Evolutionary conservation across 2,329 filamentous ascomycete genomes (phyloP), one percentile per base, ranked within the genome.

Genomic region (Acrodontium crateriforme): DNA sequence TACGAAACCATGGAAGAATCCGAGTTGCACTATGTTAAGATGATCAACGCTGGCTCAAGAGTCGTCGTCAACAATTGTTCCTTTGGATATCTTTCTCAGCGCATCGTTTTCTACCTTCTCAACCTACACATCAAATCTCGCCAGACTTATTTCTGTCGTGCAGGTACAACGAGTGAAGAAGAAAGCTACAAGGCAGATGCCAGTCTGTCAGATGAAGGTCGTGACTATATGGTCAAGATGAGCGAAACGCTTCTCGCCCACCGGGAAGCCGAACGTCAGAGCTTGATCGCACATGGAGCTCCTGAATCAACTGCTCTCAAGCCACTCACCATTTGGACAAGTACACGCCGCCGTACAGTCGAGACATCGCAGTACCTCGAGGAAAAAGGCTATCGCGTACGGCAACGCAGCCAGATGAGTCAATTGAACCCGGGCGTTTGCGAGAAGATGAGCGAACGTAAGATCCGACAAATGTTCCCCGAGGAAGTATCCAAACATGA

Each of bases 91-190:
- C 69, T 98, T 17, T 92, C 85, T 1, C 85, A 98, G 53, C 75
- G 89, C 35, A 98, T 98, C 41, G 87, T 98, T 30, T 98, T 98
- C 58, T 98, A 95, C 55, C 72, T 98, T 25, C 81, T 93, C 49
- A 98, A 98, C 48, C 65, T 95, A 14, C 89, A 98, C 55, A 94
- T 94, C 63, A 95, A 98, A 55, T 79, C 79, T 26, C 74, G 87
- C 31, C 82, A 82, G 37, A 95, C 84, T 5, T 95, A 91, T 56
- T 95, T 95, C 53, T 85, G 77, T 25, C 72, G 87, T 38, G 72
- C 87, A 27, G 89, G 89, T 19, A 78, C 81, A 5, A 82, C 87
- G 0, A 67, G 71, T n/a, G 80, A 89, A 37, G 80, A 89, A 38
- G 83, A 92, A 43, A 84, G 78, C 7, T 95, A 89, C 67, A 93